Evolutionary conservation across 768 basidiomycete genomes (phyloP), one percentile per base, ranked within the genome.

Genomic region (Megacollybia marginata): DNA sequence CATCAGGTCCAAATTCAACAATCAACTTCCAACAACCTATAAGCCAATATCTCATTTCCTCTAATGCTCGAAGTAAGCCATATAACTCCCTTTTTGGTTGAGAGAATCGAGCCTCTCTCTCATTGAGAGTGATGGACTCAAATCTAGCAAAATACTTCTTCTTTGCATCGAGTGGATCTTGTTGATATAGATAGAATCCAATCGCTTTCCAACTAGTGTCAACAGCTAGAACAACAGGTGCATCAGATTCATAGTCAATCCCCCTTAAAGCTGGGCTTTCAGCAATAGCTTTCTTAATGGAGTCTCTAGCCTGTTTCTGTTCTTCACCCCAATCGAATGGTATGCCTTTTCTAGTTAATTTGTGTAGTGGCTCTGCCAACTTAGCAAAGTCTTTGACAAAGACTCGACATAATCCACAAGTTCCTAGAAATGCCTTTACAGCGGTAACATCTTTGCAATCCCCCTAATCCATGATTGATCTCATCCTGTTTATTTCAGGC

Each of bases 71-170:
- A 42, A 56, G 68, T 0, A 74, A 42, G 0, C 74, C 67, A 45
- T 64, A 74, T 0, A 74, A 47, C 52, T 76, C 70, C 0, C 64
- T 31, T 42, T 77, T 76, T 0, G 69, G 61, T 42, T 73, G 71
- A 1, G 68, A 70, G 50, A 63, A 71, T 0, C 57, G 23, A 1
- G 58, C 48, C 52, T 72, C 66, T 0, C 63, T 19, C 0, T 65
- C 61, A 38, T 69, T 70, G 20, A 73, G 57, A 0, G 65, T 55
- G 1, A 76, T 69, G 0, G 69, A 75, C 0, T 70, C 62, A 43
- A 74, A 77, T 0, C 59, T 53, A 0, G 62, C 57, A 6, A 28
- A 28, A 28, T 62, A 70, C 13, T 59, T 57, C 0, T 57, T 51
- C 9, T 52, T 46, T 19, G 63, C 57, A 0, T 55, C 19, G 0